Evolutionary conservation across 257 asterid genomes (phyloP), one percentile per base, ranked within the genome.

Genomic region (Penstemon barbatus): DNA sequence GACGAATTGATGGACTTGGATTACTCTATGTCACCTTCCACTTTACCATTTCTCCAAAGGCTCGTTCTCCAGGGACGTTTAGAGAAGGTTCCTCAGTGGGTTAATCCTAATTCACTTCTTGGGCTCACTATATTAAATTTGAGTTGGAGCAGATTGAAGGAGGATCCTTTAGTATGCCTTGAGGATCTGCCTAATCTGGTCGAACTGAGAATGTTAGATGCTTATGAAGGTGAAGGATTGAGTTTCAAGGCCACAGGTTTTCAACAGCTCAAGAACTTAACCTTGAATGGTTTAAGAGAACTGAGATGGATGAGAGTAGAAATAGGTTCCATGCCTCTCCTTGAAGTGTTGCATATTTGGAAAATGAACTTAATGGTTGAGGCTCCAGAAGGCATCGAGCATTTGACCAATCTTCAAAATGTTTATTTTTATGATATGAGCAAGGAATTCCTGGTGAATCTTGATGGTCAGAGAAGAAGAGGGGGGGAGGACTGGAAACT

Each of bases 181-280:
- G 73, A 63, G 63, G 37, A 39, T 44, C 8, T 79, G 63, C 80
- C 76, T 15, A 63, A 25, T 46, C 57, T 79, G 8, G 12, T 6
- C 4, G 0, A 5, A 0, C 64, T 68, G 1, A 6, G 4, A 1
- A 54, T 55, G 4, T 4, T 0, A 1, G 7, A 10, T 2, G 66
- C 83, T 3, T 79, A 62, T 39, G 59, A 33, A 71, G 80, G 73
- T 5, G 63, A 71, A 4, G 56, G 8, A 15, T 48, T 79, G 45
- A 1, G 41, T 13, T 75, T 75, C 36, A 58, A 7, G n/a, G 62
- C 60, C 3, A 38, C 49, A 13, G 45, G 63, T 9, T 78, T 71
- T 63, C 61, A 7, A 9, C 41, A 48, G 61, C 80, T 79, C 55
- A 44, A 51, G 51, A 8, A 0, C 0, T 25, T 78, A 0, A 1